A percentile compares a stretch with the other conserved stretches of the same genome.
phyloP scores from a whole-genome alignment of 2,329 filamentous ascomycete species.

The Macrophomina pseudophaseolina region DNA sequence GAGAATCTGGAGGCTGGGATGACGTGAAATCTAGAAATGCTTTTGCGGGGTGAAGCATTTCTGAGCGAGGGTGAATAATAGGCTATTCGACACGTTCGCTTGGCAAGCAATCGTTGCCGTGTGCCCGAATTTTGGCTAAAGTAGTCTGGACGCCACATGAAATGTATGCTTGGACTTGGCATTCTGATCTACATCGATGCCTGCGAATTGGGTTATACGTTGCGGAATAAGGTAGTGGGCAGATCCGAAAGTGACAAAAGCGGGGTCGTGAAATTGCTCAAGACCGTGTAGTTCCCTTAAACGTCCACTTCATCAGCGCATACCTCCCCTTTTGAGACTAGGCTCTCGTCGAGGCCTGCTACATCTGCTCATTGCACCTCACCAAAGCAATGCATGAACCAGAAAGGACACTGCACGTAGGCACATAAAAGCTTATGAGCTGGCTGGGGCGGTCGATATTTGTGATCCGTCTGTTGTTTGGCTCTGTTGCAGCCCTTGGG shows the following conservation, averaged over 20 bases:
- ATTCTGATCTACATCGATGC: background rate
- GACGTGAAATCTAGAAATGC: background rate
- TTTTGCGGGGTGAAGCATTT: background rate
- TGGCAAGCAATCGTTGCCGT: background rate
- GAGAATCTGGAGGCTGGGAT: background rate
- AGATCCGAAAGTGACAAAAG: background rate
- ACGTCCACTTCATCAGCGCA: too few species aligned
- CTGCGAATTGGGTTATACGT: background rate
- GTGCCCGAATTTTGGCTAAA: slow-evolving; percentile 5
- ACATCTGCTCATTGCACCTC: too few species aligned
- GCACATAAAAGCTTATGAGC: too few species aligned
- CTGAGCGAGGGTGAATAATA: background rate
- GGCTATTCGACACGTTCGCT: slow-evolving; percentile 8
- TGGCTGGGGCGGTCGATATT: too few species aligned
- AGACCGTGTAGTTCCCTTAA: too few species aligned
- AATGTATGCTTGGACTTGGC: background rate
- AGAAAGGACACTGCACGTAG: too few species aligned
- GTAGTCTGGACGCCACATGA: background rate
- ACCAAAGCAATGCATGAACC: too few species aligned
- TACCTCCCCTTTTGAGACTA: too few species aligned
- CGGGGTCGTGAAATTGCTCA: background rate
- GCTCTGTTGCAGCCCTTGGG: too few species aligned
- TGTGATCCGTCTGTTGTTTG: too few species aligned
- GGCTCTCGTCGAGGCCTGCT: too few species aligned
- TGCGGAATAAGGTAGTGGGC: background rate